These are phyloP conservation scores for Penicillium sp. DNA, from an alignment of 2,329 filamentous ascomycete species.

Conservation along the genomic window DNA sequence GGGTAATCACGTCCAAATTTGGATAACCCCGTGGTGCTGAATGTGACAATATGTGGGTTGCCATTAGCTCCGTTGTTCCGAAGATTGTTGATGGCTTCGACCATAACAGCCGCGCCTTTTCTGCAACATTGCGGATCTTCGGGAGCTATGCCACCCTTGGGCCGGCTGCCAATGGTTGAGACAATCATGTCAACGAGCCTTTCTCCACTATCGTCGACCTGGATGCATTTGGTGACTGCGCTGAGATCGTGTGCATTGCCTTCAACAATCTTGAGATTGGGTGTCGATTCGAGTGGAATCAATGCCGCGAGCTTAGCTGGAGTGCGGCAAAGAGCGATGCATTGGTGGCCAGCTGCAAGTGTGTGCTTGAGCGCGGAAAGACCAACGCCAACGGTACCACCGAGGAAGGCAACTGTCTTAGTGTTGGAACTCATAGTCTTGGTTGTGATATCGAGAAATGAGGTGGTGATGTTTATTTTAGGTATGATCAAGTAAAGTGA, in stretches of 20 bases:
- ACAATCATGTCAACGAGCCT: constrained; percentile 45
- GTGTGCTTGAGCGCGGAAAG: constrained; percentile 46
- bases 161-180: constrained; percentile 48
- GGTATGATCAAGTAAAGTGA: background rate
- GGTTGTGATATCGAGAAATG: background rate
- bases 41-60: constrained; percentile 29
- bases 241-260: constrained; percentile 48
- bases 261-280: constrained; percentile 49
- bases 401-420: constrained; percentile 50
- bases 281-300: constrained; percentile 37
- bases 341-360: constrained; percentile 47
- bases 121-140: constrained; percentile 38
- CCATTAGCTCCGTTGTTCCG: constrained; percentile 16
- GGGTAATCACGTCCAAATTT: constrained; percentile 34
- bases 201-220: constrained; percentile 14
- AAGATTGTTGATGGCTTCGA: constrained; percentile 20
- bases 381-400: constrained; percentile 53
- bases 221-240: constrained; percentile 42
- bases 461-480: background rate
- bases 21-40: constrained; percentile 37
- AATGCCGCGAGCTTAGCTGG: constrained; percentile 50
- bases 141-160: constrained; percentile 29
- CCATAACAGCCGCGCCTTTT: constrained; percentile 29
- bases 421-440: constrained; percentile 10
- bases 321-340: constrained; percentile 50